Evolutionary conservation across 2,329 filamentous ascomycete genomes (phyloP).

Genomic region (Sporothrix pallida): DNA sequence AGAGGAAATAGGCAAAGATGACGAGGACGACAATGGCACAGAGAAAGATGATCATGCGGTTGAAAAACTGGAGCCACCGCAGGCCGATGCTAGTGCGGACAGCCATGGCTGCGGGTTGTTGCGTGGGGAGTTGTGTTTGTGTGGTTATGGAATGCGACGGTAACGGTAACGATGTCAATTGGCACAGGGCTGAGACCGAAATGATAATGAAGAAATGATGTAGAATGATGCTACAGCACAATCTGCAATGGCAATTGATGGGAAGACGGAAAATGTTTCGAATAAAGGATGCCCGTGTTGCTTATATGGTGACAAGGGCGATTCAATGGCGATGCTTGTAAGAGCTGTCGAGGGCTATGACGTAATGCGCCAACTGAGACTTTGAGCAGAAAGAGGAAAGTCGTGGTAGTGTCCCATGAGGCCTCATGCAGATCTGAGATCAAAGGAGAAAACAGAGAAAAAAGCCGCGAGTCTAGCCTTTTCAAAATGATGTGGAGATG

Average conservation of each 20-base stretch:
- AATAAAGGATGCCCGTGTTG: neutral
- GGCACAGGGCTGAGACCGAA: neutral
- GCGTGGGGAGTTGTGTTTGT: neutral
- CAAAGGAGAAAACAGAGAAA: neutral
- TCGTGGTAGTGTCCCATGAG: neutral
- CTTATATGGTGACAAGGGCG: constrained; percentile 4
- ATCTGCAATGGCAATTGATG: neutral
- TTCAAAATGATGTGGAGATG: neutral
- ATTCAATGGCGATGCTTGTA: neutral
- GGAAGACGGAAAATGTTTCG: neutral
- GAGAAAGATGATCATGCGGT: constrained; percentile 76
- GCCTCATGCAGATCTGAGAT: neutral
- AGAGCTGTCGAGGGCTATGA: constrained; percentile 24
- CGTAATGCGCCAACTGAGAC: constrained; percentile 4
- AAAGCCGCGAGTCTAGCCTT: neutral
- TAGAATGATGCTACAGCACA: neutral
- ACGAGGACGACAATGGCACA: constrained; percentile 75
- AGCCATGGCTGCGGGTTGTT: constrained; percentile 57
- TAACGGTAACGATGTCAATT: neutral
- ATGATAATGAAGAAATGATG: constrained; percentile 6
- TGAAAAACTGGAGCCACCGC: constrained; percentile 70
- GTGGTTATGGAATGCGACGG: neutral
- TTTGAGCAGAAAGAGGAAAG: neutral
- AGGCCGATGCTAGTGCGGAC: constrained; percentile 65
- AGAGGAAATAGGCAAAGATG: constrained; percentile 85